A percentile compares a stretch with the other conserved stretches of the same genome.
Evolutionary conservation across 2,329 filamentous ascomycete genomes (phyloP).

Genomic region (Acrocalymma vagum): DNA sequence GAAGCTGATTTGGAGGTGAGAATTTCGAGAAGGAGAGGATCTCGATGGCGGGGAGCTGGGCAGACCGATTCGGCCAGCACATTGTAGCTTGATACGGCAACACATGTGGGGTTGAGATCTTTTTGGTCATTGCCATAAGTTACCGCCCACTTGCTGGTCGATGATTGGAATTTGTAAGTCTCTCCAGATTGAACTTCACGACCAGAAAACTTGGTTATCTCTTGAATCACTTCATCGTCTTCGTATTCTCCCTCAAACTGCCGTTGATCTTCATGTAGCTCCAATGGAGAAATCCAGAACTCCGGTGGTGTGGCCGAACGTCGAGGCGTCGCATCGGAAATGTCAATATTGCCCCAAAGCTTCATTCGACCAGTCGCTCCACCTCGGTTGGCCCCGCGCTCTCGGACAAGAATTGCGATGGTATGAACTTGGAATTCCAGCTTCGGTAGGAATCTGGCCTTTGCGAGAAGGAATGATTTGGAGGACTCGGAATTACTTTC

Average conservation of each 20-base stretch:
- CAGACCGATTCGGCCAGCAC: conserved; percentile 51
- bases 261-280: too few relatives aligned
- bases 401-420: conserved; percentile 64
- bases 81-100: conserved; percentile 55
- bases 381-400: conserved; percentile 43
- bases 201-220: conserved; percentile 5
- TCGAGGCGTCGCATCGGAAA: too few relatives aligned
- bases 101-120: conserved; percentile 8
- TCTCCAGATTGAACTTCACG: conserved; percentile 28
- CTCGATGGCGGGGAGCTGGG: conserved; percentile 45
- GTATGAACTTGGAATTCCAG: conserved; percentile 59
- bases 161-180: conserved; percentile 41
- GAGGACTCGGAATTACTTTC: conserved; percentile 54
- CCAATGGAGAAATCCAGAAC: too few relatives aligned
- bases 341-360: conserved; percentile 62
- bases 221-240: neutral
- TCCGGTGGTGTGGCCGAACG: conserved; percentile 14
- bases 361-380: conserved; percentile 60
- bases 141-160: conserved; percentile 31
- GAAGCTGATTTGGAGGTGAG: conserved; percentile 42
- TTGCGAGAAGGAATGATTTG: conserved; percentile 63
- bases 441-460: conserved; percentile 58
- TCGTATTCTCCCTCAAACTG: conserved; percentile 9
- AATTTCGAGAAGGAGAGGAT: conserved; percentile 45
- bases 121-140: neutral